Base-by-base conservation (phyloP, 257 asterid genomes). In the Solanum okadae region DNA sequence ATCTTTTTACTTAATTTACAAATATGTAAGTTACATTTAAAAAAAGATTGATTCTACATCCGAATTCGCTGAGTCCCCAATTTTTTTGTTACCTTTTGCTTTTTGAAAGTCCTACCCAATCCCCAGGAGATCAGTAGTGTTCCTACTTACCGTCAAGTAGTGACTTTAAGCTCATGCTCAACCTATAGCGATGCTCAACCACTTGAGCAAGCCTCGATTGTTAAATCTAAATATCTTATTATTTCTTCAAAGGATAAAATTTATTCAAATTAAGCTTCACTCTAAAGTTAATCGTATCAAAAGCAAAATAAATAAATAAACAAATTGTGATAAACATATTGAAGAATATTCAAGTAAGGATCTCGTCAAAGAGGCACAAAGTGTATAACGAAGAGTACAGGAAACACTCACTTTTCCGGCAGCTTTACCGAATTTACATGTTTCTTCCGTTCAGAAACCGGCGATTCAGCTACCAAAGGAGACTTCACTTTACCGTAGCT, bases 361-460 rank as follows among this genome's bases (percentile, higher is more conserved):
- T 71, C 25, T 71, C 2, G 3, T 29, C n/a, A 70, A 70, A 70
- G 77, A 29, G n/a, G n/a, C 13, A 70, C n/a, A 73, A 34, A 73
- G 10, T 71, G 25, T 31, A 72, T 71, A 38, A 10, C 35, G 8
- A 56, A 42, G 61, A 78, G 59, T 25, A 44, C 37, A 2, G 14
- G 33, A 44, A 44, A 1, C 16, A 79, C 94, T 93, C 89, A 95
- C 99, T 93, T 95, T 88, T 93, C 98, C 25, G 98, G 98, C 13
- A 95, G 94, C 90, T 88, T 89, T 27, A 88, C 56, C 46, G 93
- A 95, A 33, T 78, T 29, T 11, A 12, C 83, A 9, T 27, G 56
- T 16, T 86, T 73, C 59, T 49, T 86, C 22, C 72, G 71, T 40
- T 72, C 70, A 31, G 23, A 16, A 18, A 14, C 20, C 16, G 29